Conservation (phyloP, 208 protist genomes). For the Herpetomonas samuelpessoai region DNA sequence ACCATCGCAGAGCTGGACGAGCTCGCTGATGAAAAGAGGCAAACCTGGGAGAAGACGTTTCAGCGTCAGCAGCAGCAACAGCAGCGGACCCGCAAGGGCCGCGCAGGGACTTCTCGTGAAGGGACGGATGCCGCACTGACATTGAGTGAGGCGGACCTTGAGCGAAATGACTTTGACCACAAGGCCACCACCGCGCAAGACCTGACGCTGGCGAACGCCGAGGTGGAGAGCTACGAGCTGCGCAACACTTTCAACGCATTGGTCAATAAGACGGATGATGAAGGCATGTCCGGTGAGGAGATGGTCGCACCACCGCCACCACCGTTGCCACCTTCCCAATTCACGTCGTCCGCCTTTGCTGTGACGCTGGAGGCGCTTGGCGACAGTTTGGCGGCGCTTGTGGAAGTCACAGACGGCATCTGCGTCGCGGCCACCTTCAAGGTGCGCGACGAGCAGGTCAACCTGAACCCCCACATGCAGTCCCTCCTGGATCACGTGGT, state of each 20-base stretch:
- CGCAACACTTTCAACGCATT: too few relatives aligned
- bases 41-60: too few relatives aligned
- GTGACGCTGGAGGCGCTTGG: conserved; percentile 58
- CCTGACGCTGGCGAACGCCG: too few relatives aligned
- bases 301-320: conserved; percentile 19
- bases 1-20: conserved; percentile 39
- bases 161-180: too few relatives aligned
- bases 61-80: neutral
- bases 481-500: conserved; percentile 34
- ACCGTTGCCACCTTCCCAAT: conserved; percentile 37
- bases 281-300: conserved; percentile 10
- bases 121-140: too few relatives aligned
- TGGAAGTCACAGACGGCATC: conserved; percentile 53
- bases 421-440: conserved; percentile 57
- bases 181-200: too few relatives aligned
- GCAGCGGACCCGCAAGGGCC: neutral
- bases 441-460: conserved; percentile 27
- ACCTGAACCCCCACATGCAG: conserved; percentile 34
- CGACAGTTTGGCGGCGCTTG: conserved; percentile 35
- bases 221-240: too few relatives aligned
- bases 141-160: too few relatives aligned
- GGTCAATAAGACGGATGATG: too few relatives aligned
- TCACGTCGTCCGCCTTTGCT: conserved; percentile 53
- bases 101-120: too few relatives aligned
- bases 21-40: conserved; percentile 23